phyloP scores from a whole-genome alignment of 345 rosid genomes.

The Brassica rapa region DNA sequence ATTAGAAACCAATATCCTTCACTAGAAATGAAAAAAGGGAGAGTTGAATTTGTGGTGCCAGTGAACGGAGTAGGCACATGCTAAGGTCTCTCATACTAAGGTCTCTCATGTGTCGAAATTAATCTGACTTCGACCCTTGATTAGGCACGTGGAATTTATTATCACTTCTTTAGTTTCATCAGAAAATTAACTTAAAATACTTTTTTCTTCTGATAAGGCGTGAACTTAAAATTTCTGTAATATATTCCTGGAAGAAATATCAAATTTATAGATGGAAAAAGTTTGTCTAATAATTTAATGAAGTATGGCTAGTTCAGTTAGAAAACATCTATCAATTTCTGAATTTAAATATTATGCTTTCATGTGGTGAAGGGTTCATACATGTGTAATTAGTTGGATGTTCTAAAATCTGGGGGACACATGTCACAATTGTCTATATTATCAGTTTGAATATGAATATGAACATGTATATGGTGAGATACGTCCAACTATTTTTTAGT shows the following conservation, averaged over 20 bases:
- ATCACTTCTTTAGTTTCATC: not conserved
- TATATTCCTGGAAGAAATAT: not conserved
- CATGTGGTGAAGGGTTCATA: not conserved
- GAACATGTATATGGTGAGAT: conserved; percentile 5
- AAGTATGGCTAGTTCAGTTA: not conserved
- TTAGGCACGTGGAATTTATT: conserved; percentile 29
- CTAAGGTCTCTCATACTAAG: conserved; percentile 13
- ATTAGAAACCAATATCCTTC: conserved; percentile 23
- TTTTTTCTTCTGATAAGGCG: not conserved
- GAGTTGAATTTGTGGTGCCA: conserved; percentile 25
- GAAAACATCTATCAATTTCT: not conserved
- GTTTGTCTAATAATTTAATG: not conserved
- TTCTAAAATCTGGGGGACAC: not conserved
- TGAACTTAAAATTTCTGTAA: not conserved
- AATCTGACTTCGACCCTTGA: conserved; percentile 28
- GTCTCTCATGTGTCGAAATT: conserved; percentile 5
- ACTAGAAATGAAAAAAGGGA: not conserved
- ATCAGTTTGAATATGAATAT: not conserved
- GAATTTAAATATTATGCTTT: not conserved
- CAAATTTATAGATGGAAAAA: not conserved
- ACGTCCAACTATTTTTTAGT: not conserved
- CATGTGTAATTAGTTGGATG: conserved; percentile 18
- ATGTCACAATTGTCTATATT: not conserved
- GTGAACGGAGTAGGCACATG: conserved; percentile 40
- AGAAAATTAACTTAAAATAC: not conserved